Evolutionary conservation across 2,329 filamentous ascomycete genomes (phyloP), one percentile per base, ranked within the genome.

Genomic region (Fusarium brachygibbosum): DNA sequence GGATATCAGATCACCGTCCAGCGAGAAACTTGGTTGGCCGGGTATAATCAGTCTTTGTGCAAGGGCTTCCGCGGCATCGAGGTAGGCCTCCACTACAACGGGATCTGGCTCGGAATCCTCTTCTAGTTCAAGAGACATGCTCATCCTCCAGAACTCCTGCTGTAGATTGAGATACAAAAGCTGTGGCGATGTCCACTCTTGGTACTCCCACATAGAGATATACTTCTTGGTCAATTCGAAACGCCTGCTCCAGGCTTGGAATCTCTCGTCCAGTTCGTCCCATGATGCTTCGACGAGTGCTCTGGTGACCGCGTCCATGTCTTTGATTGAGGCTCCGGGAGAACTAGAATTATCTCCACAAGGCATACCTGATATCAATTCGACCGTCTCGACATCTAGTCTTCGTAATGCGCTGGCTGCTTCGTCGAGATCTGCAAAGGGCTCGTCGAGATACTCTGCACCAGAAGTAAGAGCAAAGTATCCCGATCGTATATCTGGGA

Each of bases 401-500:
- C 55, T 54, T 4, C 69, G 41, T 1, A 71, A 17, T 6, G 56
- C 55, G 6, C 64, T 56, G 1, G 69, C 35, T 10, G 69, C 69
- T 14, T 69, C 68, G 3, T 71, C 69, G 14, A 71, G 48, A n/a
- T 71, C 56, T 9, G n/a, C 32, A 11, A 71, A 71, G 16, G 68
- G 59, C 11, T 44, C 29, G 0, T 51, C 28, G 4, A 45, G 13
- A 2, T 5, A 5, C 17, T 49, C 38, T 1, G 32, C 35, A 11
- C 19, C n/a, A 11, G 14, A 21, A 10, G 37, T 28, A 16, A 51
- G n/a, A 31, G 38, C 8, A n/a, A n/a, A 3, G 29, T 42, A 34
- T 48, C 61, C 53, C 12, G 63, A 37, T 3, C 49, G 17, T 3
- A 59, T 25, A 7, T 57, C 60, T 0, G 65, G 63, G 14, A 70